Evolutionary conservation across 345 rosid species (phyloP).

Genomic region (Syzygium aromaticum): DNA sequence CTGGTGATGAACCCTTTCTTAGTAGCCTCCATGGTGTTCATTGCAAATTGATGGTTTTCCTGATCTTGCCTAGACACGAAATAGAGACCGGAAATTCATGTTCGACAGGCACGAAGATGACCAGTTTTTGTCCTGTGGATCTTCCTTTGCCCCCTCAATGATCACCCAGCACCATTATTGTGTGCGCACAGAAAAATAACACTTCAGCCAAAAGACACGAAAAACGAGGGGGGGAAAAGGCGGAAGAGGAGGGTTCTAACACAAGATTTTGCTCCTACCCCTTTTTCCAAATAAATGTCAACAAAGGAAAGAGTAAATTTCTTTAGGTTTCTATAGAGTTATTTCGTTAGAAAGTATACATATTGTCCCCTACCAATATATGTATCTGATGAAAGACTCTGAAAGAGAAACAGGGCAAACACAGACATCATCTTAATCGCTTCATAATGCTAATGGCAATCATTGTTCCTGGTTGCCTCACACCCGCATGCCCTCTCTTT

Average conservation of each 20-base stretch:
- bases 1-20: neutral
- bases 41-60: neutral
- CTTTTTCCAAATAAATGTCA: neutral
- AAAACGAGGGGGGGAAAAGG: neutral
- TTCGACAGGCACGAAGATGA: neutral
- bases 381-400: neutral
- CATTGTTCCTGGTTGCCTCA: conserved; percentile 96
- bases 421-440: conserved; percentile 51
- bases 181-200: neutral
- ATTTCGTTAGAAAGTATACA: neutral
- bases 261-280: neutral
- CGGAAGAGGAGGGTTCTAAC: neutral
- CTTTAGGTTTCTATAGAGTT: neutral
- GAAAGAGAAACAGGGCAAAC: neutral
- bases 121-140: neutral
- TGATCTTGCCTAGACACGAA: neutral
- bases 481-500: conserved; percentile 75
- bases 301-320: neutral
- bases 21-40: neutral
- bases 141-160: neutral
- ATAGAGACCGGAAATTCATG: neutral
- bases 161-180: neutral
- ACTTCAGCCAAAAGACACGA: neutral
- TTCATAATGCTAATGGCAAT: conserved; percentile 82
- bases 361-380: neutral